Conservation (phyloP, 2,329 filamentous ascomycete genomes). For the Sporothrix dimorphospora region DNA sequence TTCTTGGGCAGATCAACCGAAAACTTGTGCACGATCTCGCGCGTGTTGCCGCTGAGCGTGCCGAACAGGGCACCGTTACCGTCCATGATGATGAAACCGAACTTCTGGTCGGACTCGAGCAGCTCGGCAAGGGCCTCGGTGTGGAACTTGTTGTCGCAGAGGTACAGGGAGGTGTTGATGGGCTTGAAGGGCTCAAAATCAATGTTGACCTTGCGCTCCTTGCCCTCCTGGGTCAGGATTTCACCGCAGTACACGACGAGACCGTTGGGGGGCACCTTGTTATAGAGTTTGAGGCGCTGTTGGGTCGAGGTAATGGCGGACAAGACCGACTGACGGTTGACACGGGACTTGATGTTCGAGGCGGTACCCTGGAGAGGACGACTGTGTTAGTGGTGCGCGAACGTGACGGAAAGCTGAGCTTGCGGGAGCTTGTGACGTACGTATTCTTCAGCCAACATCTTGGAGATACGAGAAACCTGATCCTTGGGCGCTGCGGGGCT, state of each 20-base stretch:
- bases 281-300: conserved; percentile 98
- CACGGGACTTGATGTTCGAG: conserved; percentile 99
- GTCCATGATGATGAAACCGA: conserved; percentile 99
- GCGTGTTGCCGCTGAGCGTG: conserved; percentile 94
- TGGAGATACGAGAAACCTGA: conserved; percentile 91
- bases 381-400: conserved; percentile 35
- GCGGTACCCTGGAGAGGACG: conserved; percentile 74
- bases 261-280: conserved; percentile 97
- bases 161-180: conserved; percentile 98
- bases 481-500: conserved; percentile 73
- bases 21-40: conserved; percentile 97
- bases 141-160: conserved; percentile 99
- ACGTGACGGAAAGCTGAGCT: conserved; percentile 18
- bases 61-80: conserved; percentile 98
- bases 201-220: conserved; percentile 99
- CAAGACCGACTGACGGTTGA: conserved; percentile 96
- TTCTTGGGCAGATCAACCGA: conserved; percentile 99
- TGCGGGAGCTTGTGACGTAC: conserved; percentile 56
- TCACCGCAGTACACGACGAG: conserved; percentile 99
- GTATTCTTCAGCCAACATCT: conserved; percentile 99
- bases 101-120: conserved; percentile 98
- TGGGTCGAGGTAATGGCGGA: conserved; percentile 99
- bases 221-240: conserved; percentile 98
- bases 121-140: conserved; percentile 96
- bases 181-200: conserved; percentile 99